Evolutionary conservation across 2,329 filamentous ascomycete species (phyloP).

Genomic region (Diaporthe citriasiana): DNA sequence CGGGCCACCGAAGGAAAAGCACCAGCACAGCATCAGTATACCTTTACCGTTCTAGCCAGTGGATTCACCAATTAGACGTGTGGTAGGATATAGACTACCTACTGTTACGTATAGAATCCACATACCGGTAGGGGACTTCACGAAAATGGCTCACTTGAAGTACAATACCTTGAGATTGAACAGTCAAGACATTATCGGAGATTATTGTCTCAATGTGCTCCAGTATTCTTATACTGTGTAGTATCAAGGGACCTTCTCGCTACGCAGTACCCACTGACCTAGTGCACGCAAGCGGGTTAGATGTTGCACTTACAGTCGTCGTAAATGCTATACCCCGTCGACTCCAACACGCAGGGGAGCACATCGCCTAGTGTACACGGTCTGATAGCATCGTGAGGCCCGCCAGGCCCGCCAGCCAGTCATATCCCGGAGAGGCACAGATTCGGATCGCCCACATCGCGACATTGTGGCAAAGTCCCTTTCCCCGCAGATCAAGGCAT

Average conservation of each 20-base stretch:
- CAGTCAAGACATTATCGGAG: neutral
- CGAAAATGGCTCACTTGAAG: constrained; percentile 8
- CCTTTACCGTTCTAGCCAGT: neutral
- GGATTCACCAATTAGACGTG: too few relatives aligned
- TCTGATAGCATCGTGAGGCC: neutral
- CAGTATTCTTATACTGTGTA: neutral
- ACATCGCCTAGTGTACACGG: neutral
- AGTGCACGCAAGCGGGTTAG: constrained; percentile 22
- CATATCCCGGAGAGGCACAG: neutral
- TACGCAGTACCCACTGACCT: constrained; percentile 5
- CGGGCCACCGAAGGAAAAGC: neutral
- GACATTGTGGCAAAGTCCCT: constrained; percentile 10
- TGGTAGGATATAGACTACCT: neutral
- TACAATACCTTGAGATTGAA: neutral
- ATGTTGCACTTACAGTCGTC: constrained; percentile 14
- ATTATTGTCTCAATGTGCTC: constrained; percentile 7
- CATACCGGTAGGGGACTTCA: neutral
- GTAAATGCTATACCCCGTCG: neutral
- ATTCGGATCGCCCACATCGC: constrained; percentile 15
- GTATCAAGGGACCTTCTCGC: constrained; percentile 11
- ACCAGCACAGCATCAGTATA: neutral
- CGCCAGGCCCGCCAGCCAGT: neutral
- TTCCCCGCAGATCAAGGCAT: constrained; percentile 8
- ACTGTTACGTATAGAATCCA: constrained; percentile 7
- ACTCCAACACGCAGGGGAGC: constrained; percentile 15